Conservation (phyloP, 345 rosid species). For the Populus nigra region DNA sequence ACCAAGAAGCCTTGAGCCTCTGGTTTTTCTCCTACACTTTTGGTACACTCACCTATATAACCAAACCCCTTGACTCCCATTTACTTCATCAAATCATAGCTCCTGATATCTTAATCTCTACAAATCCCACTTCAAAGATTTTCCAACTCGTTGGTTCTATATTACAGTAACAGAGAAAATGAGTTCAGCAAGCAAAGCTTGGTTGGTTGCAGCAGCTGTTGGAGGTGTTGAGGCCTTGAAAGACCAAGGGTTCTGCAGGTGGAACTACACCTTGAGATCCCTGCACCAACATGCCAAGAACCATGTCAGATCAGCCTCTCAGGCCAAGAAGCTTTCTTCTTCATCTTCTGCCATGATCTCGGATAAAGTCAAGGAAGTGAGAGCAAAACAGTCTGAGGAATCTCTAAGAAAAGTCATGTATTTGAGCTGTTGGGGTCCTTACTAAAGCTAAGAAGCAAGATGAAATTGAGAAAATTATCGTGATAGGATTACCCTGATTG, state of each 20-base stretch:
- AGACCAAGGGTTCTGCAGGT: slow-evolving; percentile 59
- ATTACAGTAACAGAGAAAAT: neutral
- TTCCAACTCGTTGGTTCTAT: too few species aligned
- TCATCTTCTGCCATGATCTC: slow-evolving; percentile 27
- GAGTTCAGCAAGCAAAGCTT: slow-evolving; percentile 45
- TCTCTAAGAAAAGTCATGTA: slow-evolving; percentile 30
- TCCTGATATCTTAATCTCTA: too few species aligned
- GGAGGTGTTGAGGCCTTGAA: slow-evolving; percentile 64
- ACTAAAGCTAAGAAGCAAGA: neutral
- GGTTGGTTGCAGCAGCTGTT: slow-evolving; percentile 45
- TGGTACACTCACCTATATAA: too few species aligned
- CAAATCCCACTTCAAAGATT: too few species aligned
- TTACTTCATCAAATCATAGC: too few species aligned
- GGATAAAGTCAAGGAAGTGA: neutral
- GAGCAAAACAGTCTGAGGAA: slow-evolving; percentile 23
- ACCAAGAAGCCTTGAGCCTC: too few species aligned
- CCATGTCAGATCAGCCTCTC: slow-evolving; percentile 38
- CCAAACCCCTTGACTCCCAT: too few species aligned
- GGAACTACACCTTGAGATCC: slow-evolving; percentile 46
- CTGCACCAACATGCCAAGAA: slow-evolving; percentile 44
- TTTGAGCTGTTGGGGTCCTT: slow-evolving; percentile 27
- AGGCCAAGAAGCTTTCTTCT: slow-evolving; percentile 42
- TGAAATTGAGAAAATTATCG: neutral
- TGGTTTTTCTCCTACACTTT: too few species aligned
- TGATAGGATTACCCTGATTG: neutral